Evolutionary conservation across 2,329 filamentous ascomycete species (phyloP).

Genomic region (Neofusicoccum cordaticola): DNA sequence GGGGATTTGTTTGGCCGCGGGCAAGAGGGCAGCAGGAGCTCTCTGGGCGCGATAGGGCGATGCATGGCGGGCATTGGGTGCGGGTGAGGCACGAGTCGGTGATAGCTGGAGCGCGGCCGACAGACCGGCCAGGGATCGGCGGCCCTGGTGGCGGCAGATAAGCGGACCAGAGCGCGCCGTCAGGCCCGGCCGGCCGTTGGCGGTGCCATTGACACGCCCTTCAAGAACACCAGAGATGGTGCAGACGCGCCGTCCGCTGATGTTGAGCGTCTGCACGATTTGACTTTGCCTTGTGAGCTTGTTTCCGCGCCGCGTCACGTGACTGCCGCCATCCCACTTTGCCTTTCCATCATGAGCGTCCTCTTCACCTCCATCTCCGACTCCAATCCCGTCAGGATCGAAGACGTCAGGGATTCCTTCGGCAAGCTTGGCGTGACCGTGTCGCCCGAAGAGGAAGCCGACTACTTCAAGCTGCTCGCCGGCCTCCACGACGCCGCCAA

Average conservation of each 20-base stretch:
- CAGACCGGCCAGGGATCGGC: slow-evolving; percentile 5
- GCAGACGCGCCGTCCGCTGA: not conserved
- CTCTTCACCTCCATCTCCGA: slow-evolving; percentile 26
- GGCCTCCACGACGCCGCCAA: slow-evolving; percentile 54
- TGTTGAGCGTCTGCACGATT: not conserved
- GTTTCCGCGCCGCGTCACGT: not conserved
- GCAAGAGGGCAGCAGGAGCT: not conserved
- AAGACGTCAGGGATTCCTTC: slow-evolving; percentile 20
- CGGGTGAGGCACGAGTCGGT: not conserved
- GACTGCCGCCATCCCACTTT: not conserved
- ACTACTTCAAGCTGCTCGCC: slow-evolving; percentile 50
- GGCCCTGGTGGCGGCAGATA: not conserved
- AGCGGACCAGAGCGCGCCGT: slow-evolving; percentile 1
- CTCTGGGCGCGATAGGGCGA: not conserved
- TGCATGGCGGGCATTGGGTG: not conserved
- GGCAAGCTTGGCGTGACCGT: slow-evolving; percentile 36
- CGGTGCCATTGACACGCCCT: not conserved
- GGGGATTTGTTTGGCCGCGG: not conserved
- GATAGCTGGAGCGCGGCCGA: slow-evolving; percentile 6
- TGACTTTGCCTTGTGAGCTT: not conserved
- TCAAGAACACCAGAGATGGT: not conserved
- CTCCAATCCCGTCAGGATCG: not conserved
- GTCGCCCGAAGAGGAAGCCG: slow-evolving; percentile 41
- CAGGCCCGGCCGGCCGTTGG: not conserved
- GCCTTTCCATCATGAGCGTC: slow-evolving; percentile 18